Evolutionary conservation across 176 grass and related monocot genomes (phyloP), one percentile per base, ranked within the genome.

Genomic region (Aegilops bicornis): DNA sequence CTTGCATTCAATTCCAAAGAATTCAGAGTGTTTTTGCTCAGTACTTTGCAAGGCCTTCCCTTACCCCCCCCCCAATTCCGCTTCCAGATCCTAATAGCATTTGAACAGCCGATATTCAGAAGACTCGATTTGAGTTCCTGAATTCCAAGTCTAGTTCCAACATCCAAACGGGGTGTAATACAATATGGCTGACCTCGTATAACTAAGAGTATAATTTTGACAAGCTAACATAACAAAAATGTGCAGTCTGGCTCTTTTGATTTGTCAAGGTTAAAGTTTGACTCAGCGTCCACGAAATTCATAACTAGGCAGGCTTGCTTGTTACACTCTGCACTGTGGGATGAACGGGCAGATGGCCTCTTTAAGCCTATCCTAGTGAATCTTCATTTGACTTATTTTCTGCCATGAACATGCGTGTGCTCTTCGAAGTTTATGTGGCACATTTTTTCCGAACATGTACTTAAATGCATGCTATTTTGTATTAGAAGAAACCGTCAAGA

Each of bases 241-340:
- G 14, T 75, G n/a, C 23, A 75, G n/a, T n/a, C 71, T 75, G 72
- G 11, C 30, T 23, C 54, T 60, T 59, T 37, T 8, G 56, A 39
- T 77, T 20, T 13, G 47, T 56, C 17, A 32, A 30, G 47, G 47
- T 77, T 77, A 73, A 48, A 58, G 29, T 77, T 77, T 19, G 48
- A 35, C 75, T 58, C 17, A 5, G 17, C 29, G 1, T 56, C 29
- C 29, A 77, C 4, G 32, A 56, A 77, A 77, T 33, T 73, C 75
- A 58, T 77, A 77, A 56, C 19, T 58, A n/a, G 73, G 45, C 45
- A 69, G 66, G 31, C 30, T 76, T 50, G 43, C 73, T 52, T 76
- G 43, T 52, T 76, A 76, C 73, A 70, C 68, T n/a, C 68, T 70
- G 43, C 73, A 76, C 73, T 31, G 20, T 72, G 20, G 35, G 48